Evolutionary conservation across 176 grass and related monocot species (phyloP).

Genomic region (Lolium multiflorum): DNA sequence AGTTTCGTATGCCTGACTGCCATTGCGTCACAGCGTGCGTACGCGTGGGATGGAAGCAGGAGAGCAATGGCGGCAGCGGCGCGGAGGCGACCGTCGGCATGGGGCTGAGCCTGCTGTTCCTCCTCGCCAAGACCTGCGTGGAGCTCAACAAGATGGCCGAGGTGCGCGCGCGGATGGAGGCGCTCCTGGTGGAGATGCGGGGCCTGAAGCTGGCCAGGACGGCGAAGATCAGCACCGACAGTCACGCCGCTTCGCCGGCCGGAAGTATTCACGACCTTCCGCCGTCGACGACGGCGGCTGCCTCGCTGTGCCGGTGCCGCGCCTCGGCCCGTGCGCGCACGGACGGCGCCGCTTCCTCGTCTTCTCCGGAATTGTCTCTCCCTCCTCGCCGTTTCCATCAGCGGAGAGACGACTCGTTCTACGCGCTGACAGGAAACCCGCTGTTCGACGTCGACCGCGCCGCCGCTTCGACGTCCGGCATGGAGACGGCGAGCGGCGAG

Average conservation of each 20-base stretch:
- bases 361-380: neutral
- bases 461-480: neutral
- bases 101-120: conserved; percentile 52
- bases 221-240: neutral
- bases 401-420: neutral
- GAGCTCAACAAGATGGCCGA: conserved; percentile 72
- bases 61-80: neutral
- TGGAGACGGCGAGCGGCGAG: conserved; percentile 4
- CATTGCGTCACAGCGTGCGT: neutral
- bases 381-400: neutral
- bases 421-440: conserved; percentile 19
- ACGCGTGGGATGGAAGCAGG: neutral
- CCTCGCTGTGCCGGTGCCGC: conserved; percentile 26
- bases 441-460: neutral
- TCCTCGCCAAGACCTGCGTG: conserved; percentile 48
- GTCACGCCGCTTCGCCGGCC: neutral
- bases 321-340: neutral
- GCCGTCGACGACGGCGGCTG: neutral
- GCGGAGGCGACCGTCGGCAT: conserved; percentile 30
- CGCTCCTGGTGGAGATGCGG: conserved; percentile 52
- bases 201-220: conserved; percentile 32
- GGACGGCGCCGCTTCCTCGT: neutral
- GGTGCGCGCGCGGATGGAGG: conserved; percentile 66
- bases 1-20: neutral
- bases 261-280: neutral